phyloP scores from a whole-genome alignment of 2,329 filamentous ascomycete genomes.

The Pseudogymnoascus sp. region DNA sequence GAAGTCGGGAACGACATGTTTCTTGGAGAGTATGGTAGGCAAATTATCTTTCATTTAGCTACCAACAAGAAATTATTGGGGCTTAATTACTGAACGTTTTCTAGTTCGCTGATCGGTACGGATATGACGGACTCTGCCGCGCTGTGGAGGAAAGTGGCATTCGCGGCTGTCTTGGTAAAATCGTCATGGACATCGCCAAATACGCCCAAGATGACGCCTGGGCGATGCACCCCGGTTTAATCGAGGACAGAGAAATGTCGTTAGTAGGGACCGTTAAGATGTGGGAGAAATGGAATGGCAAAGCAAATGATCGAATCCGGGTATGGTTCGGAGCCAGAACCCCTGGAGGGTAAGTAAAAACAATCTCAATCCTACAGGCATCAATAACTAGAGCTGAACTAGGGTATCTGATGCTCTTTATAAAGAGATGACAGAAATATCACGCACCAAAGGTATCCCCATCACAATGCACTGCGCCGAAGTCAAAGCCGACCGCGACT shows the following conservation, averaged over 20 bases:
- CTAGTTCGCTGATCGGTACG: constrained; percentile 39
- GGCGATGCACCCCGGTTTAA: constrained; percentile 37
- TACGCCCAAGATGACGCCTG: constrained; percentile 36
- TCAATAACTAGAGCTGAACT: not conserved
- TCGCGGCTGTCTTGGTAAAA: constrained; percentile 30
- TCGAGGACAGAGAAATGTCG: constrained; percentile 34
- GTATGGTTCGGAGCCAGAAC: constrained; percentile 34
- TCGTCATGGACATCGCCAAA: constrained; percentile 37
- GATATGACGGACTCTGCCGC: constrained; percentile 37
- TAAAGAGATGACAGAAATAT: constrained; percentile 29
- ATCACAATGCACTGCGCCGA: constrained; percentile 35
- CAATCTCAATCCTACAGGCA: not conserved
- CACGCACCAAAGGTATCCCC: constrained; percentile 27
- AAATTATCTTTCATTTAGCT: constrained; percentile 11
- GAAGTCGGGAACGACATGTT: constrained; percentile 42
- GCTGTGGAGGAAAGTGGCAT: constrained; percentile 39
- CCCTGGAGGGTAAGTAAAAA: constrained; percentile 28
- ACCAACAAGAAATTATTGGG: constrained; percentile 7
- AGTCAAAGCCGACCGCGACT: constrained; percentile 28
- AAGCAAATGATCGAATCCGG: constrained; percentile 29
- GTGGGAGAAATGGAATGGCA: constrained; percentile 31
- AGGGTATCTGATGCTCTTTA: constrained; percentile 30
- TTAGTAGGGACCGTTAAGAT: constrained; percentile 28
- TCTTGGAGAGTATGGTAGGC: constrained; percentile 44
- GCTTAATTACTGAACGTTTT: not conserved